A percentile compares a stretch with the other conserved stretches of the same genome.
Evolutionary conservation across 2,329 filamentous ascomycete species (phyloP).

Genomic region (Claviceps sp.): DNA sequence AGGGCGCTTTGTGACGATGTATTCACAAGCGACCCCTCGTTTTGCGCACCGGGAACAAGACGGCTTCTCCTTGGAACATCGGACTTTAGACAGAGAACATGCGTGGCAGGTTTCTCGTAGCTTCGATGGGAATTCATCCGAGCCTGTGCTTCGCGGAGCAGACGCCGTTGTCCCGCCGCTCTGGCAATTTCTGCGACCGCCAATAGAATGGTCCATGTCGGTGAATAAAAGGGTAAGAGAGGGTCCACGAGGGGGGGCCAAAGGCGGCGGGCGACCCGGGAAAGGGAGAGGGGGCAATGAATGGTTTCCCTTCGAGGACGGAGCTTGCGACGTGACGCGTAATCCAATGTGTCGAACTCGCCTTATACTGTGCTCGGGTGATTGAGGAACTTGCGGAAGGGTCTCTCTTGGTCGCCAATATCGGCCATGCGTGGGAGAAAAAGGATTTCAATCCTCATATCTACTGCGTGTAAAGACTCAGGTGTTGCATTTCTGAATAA

Average conservation of each 20-base stretch:
- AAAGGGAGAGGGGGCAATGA: not conserved
- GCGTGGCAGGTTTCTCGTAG: conserved; percentile 23
- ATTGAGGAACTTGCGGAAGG: not conserved
- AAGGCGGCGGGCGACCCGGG: not conserved
- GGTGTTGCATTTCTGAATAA: not conserved
- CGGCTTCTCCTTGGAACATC: conserved; percentile 21
- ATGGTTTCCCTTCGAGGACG: not conserved
- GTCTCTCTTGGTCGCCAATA: not conserved
- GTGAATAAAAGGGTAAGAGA: not conserved
- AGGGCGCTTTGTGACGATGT: conserved; percentile 15
- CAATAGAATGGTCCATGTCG: not conserved
- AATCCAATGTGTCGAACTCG: not conserved
- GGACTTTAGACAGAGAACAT: conserved; percentile 23
- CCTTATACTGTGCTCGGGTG: not conserved
- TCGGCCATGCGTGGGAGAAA: not conserved
- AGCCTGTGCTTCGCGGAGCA: not conserved
- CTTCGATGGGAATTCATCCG: conserved; percentile 7
- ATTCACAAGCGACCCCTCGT: conserved; percentile 19
- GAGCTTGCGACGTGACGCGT: not conserved
- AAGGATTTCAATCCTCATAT: not conserved
- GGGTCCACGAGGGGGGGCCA: too few relatives aligned
- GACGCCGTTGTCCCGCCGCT: not conserved
- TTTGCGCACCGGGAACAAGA: conserved; percentile 21
- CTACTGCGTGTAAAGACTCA: not conserved
- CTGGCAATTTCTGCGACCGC: not conserved